These are phyloP conservation scores for Peltaster fructicola DNA, from an alignment of 2,329 filamentous ascomycete species.

Conservation along the genomic window DNA sequence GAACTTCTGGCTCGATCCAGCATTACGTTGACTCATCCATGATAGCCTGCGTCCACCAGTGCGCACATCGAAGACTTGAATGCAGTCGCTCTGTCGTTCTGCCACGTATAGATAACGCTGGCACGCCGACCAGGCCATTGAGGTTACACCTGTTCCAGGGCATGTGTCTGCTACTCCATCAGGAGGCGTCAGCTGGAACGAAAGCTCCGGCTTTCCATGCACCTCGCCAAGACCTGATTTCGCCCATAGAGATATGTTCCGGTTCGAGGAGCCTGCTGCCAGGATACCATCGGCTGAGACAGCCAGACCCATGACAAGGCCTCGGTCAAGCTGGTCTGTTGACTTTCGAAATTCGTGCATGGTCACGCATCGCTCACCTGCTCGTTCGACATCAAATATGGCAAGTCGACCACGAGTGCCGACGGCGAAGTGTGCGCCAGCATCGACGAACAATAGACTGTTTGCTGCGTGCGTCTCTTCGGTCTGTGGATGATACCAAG, in stretches of 20 bases:
- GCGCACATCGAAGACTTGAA: slow-evolving; percentile 42
- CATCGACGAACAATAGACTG: slow-evolving; percentile 34
- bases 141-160: slow-evolving; percentile 36
- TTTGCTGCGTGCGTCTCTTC: slow-evolving; percentile 39
- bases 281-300: slow-evolving; percentile 31
- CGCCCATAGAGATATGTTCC: slow-evolving; percentile 39
- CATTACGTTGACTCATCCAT: slow-evolving; percentile 27
- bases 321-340: slow-evolving; percentile 25
- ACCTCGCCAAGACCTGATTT: slow-evolving; percentile 29
- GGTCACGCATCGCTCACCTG: slow-evolving; percentile 29
- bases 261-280: slow-evolving; percentile 39
- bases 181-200: slow-evolving; percentile 25
- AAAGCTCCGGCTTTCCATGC: slow-evolving; percentile 23
- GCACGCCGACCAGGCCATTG: slow-evolving; percentile 39
- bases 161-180: slow-evolving; percentile 10
- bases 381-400: slow-evolving; percentile 36
- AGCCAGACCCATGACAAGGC: slow-evolving; percentile 35
- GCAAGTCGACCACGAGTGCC: slow-evolving; percentile 37
- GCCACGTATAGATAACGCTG: slow-evolving; percentile 41
- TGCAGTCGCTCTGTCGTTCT: slow-evolving; percentile 37
- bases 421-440: slow-evolving; percentile 37
- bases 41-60: slow-evolving; percentile 33
- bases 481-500: slow-evolving; percentile 34
- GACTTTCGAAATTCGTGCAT: slow-evolving; percentile 24
- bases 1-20: slow-evolving; percentile 37